Evolutionary conservation across 306 rosid species (phyloP).

Genomic region (apple (Malus domestica)): ASM211411v1 NC_041790.1:10748001-10748500

Average conservation of each 20-base stretch:
- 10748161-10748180: constrained; percentile 84
- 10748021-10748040: neutral
- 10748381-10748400: constrained; percentile 91
- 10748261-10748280: constrained; percentile 88
- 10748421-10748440: constrained; percentile 22
- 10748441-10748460: neutral
- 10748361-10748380: constrained; percentile 98
- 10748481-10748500: constrained; percentile 99
- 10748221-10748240: constrained; percentile 95
- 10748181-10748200: constrained; percentile 99
- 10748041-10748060: constrained; percentile 1
- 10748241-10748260: constrained; percentile 81
- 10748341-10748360: constrained; percentile 89
- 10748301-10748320: constrained; percentile 97
- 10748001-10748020: constrained; percentile 1
- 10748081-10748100: constrained; percentile 97
- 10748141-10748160: constrained; percentile 94
- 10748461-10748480: constrained; percentile 14
- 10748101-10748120: constrained; percentile 92
- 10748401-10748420: constrained; percentile 80
- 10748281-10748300: constrained; percentile 86
- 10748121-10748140: constrained; percentile 95
- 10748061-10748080: constrained; percentile 62
- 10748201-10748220: constrained; percentile 94
- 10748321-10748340: constrained; percentile 93